These are phyloP conservation scores for Lachancea thermotolerans DNA, from an alignment of 805 yeast genomes.

Conservation along the genomic window DNA sequence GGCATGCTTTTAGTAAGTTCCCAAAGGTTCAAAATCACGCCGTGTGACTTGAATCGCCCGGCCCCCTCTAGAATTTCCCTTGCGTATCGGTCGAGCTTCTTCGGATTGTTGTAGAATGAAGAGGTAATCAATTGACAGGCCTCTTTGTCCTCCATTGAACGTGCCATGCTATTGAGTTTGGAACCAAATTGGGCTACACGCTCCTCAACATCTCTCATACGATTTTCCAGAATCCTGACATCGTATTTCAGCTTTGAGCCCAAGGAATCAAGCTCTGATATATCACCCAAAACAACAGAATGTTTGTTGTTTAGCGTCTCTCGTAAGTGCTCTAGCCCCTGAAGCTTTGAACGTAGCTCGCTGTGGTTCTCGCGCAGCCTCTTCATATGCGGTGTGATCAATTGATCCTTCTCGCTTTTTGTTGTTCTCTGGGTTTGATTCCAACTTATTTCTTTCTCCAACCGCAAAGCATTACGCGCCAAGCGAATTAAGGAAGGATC, in stretches of 20 bases:
- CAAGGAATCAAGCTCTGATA: constrained; percentile 46
- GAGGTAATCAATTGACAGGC: constrained; percentile 3
- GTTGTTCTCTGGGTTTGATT: background rate
- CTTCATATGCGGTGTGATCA: background rate
- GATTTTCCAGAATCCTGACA: constrained; percentile 47
- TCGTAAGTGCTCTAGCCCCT: constrained; percentile 16
- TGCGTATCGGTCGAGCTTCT: constrained; percentile 5
- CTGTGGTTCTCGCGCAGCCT: constrained; percentile 13
- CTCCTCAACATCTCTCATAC: constrained; percentile 63
- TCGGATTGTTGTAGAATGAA: constrained; percentile 2
- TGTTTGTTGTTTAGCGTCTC: constrained; percentile 22
- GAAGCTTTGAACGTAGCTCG: constrained; percentile 14
- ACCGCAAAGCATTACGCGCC: constrained; percentile 24
- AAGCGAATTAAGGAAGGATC: constrained; percentile 26
- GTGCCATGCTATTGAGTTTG: constrained; percentile 17
- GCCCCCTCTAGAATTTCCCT: constrained; percentile 4
- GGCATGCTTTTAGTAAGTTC: background rate
- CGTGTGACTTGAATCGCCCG: constrained; percentile 1
- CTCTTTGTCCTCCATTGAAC: constrained; percentile 3
- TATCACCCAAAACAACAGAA: constrained; percentile 34
- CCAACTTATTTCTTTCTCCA: constrained; percentile 13
- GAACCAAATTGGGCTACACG: constrained; percentile 41
- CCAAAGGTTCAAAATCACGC: constrained; percentile 5
- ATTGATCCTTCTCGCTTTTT: constrained; percentile 3
- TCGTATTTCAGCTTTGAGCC: constrained; percentile 63